phyloP scores from a whole-genome alignment of 148 eudicot species.

The Camellia sinensis region DNA sequence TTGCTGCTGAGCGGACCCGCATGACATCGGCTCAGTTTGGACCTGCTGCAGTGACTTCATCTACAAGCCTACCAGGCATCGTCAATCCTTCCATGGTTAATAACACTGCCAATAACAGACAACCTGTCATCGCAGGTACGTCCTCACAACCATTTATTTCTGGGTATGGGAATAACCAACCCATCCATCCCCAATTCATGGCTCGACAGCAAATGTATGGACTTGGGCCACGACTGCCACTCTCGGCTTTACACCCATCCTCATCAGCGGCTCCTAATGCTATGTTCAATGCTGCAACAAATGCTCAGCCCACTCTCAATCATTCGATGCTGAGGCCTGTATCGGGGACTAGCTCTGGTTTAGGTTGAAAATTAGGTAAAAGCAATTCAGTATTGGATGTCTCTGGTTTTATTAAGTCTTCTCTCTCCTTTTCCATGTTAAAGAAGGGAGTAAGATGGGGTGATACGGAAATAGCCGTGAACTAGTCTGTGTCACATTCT shows the following conservation, averaged over 20 bases:
- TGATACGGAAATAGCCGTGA: background rate
- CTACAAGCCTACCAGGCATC: slow-evolving; percentile 34
- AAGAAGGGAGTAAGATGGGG: background rate
- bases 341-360: slow-evolving; percentile 24
- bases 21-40: slow-evolving; percentile 56
- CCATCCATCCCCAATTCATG: slow-evolving; percentile 15
- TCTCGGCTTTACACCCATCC: slow-evolving; percentile 74
- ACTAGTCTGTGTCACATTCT: background rate
- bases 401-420: background rate
- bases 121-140: slow-evolving; percentile 36
- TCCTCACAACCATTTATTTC: slow-evolving; percentile 27
- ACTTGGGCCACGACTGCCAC: slow-evolving; percentile 80
- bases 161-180: slow-evolving; percentile 12
- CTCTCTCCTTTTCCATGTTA: slow-evolving; percentile 4
- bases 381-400: slow-evolving; percentile 1
- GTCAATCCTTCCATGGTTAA: slow-evolving; percentile 31
- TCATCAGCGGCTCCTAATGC: slow-evolving; percentile 50
- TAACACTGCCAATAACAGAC: slow-evolving; percentile 46
- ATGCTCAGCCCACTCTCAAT: slow-evolving; percentile 47
- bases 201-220: slow-evolving; percentile 48
- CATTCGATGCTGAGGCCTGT: slow-evolving; percentile 65
- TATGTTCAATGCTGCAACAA: slow-evolving; percentile 50
- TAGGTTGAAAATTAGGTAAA: slow-evolving; percentile 40
- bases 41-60: slow-evolving; percentile 42
- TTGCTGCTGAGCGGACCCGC: slow-evolving; percentile 67